Evolutionary conservation across 768 basidiomycete genomes (phyloP).

Genomic region (Leccinum longicurvipes): DNA sequence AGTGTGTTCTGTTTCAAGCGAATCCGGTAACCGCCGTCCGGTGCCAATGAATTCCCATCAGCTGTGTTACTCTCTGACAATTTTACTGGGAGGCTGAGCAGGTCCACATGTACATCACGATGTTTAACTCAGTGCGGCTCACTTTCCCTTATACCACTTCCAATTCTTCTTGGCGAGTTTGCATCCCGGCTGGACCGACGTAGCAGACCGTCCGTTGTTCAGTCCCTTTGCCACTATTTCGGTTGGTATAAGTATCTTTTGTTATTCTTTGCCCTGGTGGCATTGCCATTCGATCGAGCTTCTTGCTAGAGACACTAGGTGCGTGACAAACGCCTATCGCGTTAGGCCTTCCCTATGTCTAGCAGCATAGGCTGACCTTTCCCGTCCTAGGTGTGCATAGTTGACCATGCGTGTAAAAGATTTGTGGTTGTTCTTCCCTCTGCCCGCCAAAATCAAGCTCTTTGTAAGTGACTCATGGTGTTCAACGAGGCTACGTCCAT

Average conservation of each 20-base stretch:
- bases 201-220: slow-evolving; percentile 19
- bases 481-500: neutral
- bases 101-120: neutral
- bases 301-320: slow-evolving; percentile 1
- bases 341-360: neutral
- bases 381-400: neutral
- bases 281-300: slow-evolving; percentile 30
- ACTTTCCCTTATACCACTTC: slow-evolving; percentile 2
- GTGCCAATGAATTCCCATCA: neutral
- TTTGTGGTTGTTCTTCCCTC: slow-evolving; percentile 36
- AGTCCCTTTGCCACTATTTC: slow-evolving; percentile 12
- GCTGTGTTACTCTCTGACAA: neutral
- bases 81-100: neutral
- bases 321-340: neutral
- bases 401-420: slow-evolving; percentile 40
- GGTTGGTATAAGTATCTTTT: neutral
- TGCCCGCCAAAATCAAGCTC: slow-evolving; percentile 41
- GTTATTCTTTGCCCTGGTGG: slow-evolving; percentile 43
- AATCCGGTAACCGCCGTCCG: neutral
- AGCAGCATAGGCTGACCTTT: neutral
- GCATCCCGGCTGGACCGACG: slow-evolving; percentile 36
- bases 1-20: neutral
- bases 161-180: slow-evolving; percentile 20
- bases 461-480: slow-evolving; percentile 42
- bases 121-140: neutral